These are phyloP conservation scores for Brasilioporus rufonigricans DNA, from an alignment of 768 basidiomycete species.

Conservation along the genomic window DNA sequence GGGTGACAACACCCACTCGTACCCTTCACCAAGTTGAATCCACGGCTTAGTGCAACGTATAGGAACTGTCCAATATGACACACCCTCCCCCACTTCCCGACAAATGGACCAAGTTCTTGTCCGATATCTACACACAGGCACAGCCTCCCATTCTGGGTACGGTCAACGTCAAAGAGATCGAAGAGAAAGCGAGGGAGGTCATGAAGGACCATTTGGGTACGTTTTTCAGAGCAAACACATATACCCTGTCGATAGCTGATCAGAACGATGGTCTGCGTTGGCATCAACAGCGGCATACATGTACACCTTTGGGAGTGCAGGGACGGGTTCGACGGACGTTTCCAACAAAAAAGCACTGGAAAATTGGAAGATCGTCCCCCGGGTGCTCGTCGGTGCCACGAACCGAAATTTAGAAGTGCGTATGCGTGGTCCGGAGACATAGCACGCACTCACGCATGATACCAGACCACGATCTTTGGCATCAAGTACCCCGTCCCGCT, in stretches of 20 bases:
- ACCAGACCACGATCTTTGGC: constrained; percentile 69
- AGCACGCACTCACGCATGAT: no score
- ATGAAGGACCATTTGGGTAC: no score
- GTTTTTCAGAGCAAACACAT: no score
- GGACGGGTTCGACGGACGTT: constrained; percentile 60
- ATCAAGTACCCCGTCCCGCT: constrained; percentile 59
- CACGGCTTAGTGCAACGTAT: no score
- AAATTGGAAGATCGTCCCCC: constrained; percentile 72
- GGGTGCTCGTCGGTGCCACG: constrained; percentile 67
- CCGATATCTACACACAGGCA: constrained; percentile 16
- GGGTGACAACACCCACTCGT: no score
- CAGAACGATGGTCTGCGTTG: no score
- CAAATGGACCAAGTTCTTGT: constrained; percentile 28
- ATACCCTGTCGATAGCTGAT: no score
- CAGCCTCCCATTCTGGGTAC: constrained; percentile 39
- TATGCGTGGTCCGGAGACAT: no score
- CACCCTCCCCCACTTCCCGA: constrained; percentile 19
- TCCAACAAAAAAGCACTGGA: constrained; percentile 65
- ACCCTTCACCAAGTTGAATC: no score
- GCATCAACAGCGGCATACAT: constrained; percentile 60
- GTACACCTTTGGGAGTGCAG: constrained; percentile 78
- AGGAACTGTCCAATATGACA: no score
- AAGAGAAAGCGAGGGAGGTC: no score
- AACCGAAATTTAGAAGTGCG: constrained; percentile 60
- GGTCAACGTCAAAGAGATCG: no score